These are phyloP conservation scores for Pseudisothecium myosuroides DNA, from an alignment of 225 moss, liverwort and hornwort genomes.

Conservation along the genomic window DNA sequence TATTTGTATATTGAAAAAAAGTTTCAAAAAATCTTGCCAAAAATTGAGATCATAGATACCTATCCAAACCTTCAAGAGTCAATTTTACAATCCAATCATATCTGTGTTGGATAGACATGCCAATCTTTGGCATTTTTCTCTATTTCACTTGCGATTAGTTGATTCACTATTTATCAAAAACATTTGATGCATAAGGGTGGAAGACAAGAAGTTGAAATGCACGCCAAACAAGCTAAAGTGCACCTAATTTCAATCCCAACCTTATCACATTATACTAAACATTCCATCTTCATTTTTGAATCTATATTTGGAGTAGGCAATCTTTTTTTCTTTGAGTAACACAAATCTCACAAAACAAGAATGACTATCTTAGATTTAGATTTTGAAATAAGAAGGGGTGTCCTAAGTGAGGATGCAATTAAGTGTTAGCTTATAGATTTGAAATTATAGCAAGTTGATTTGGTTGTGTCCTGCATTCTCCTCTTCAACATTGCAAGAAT, in stretches of 20 bases:
- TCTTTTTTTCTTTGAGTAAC: not conserved
- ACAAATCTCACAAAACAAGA: not conserved
- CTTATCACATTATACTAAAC: not conserved
- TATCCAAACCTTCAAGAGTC: too few species aligned
- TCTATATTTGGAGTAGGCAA: accelerated
- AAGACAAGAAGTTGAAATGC: not conserved
- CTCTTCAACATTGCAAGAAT: not conserved
- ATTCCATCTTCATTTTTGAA: not conserved
- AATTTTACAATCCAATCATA: too few species aligned
- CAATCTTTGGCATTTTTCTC: not conserved
- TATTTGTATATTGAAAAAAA: too few species aligned
- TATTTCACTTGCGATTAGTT: not conserved
- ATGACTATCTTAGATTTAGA: not conserved
- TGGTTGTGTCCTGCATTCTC: too few species aligned
- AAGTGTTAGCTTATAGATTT: not conserved
- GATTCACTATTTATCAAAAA: not conserved
- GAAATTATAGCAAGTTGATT: not conserved
- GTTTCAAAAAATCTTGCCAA: too few species aligned
- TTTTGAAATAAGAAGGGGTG: not conserved
- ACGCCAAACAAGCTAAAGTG: not conserved
- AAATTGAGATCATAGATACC: too few species aligned
- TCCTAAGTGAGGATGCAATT: not conserved
- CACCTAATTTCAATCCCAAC: not conserved
- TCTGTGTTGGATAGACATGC: too few species aligned
- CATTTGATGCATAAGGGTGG: not conserved